Evolutionary conservation across 441 rosid species (phyloP).

Genomic region (Melastoma candidum): DNA sequence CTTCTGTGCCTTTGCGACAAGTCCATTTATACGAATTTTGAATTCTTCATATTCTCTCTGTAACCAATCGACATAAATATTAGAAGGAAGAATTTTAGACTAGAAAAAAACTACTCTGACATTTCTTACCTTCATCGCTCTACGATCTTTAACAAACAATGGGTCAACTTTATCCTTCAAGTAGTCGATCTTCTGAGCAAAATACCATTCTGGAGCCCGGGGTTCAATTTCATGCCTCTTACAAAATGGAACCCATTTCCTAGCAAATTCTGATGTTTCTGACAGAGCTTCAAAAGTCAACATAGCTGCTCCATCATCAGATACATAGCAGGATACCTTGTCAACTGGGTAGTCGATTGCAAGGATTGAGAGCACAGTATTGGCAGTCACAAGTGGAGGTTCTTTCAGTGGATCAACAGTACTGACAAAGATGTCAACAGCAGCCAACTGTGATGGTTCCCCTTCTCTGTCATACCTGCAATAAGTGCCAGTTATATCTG

Average conservation of each 20-base stretch:
- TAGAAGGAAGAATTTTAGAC: background rate
- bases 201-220: conserved; percentile 98
- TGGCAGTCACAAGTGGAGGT: conserved; percentile 97
- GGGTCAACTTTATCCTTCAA: conserved; percentile 94
- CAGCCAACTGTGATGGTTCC: conserved; percentile 94
- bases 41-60: conserved; percentile 99
- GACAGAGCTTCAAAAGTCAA: conserved; percentile 85
- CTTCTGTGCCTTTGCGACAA: conserved; percentile 86
- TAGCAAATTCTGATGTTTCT: conserved; percentile 95
- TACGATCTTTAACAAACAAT: conserved; percentile 96
- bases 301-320: conserved; percentile 99
- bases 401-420: conserved; percentile 96
- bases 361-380: conserved; percentile 92
- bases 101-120: conserved; percentile 9
- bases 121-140: conserved; percentile 84
- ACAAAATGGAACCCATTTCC: conserved; percentile 96
- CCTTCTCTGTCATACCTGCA: conserved; percentile 92
- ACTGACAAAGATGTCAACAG: conserved; percentile 97
- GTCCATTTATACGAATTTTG: conserved; percentile 78
- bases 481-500: background rate
- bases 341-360: conserved; percentile 97
- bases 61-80: conserved; percentile 5
- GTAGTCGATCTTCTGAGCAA: conserved; percentile 90
- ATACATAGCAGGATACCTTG: conserved; percentile 95
- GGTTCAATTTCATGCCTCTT: conserved; percentile 91